A percentile compares a stretch with the other conserved stretches of the same genome.
Evolutionary conservation across 495 filamentous ascomycete species (phyloP).

Genomic region (Monascus purpureus): DNA sequence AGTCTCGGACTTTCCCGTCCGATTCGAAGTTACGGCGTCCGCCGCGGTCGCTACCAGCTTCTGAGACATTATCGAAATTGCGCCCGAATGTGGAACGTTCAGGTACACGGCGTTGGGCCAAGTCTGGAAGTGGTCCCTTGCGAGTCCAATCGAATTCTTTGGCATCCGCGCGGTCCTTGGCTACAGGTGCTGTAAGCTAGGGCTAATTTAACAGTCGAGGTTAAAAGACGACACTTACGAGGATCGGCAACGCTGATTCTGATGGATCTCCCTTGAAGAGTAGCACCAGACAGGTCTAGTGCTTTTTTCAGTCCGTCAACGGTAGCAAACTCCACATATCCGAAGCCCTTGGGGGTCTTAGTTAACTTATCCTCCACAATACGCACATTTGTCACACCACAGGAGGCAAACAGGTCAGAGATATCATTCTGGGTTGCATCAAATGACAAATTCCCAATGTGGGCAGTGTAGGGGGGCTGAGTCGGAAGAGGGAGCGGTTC

Average conservation of each 20-base stretch:
- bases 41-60: constrained; percentile 37
- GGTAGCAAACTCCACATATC: constrained; percentile 86
- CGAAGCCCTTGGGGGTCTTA: constrained; percentile 88
- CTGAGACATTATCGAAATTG: constrained; percentile 35
- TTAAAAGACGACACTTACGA: constrained; percentile 40
- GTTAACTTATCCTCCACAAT: constrained; percentile 93
- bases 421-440: constrained; percentile 73
- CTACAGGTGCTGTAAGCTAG: constrained; percentile 33
- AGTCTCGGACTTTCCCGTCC: constrained; percentile 75
- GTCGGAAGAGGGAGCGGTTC: constrained; percentile 77
- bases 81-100: constrained; percentile 35
- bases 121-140: constrained; percentile 73
- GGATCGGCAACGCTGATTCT: constrained; percentile 78
- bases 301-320: constrained; percentile 87
- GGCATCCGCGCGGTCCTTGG: constrained; percentile 51
- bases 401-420: constrained; percentile 69
- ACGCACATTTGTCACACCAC: constrained; percentile 74
- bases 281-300: constrained; percentile 61
- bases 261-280: constrained; percentile 76
- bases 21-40: constrained; percentile 44
- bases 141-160: constrained; percentile 65
- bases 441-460: constrained; percentile 92
- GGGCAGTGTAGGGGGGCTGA: constrained; percentile 86
- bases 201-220: constrained; percentile 1
- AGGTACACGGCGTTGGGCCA: constrained; percentile 37